Base-by-base conservation (phyloP, 106 monocot species). In the Acanthochlamys bracteata region DNA sequence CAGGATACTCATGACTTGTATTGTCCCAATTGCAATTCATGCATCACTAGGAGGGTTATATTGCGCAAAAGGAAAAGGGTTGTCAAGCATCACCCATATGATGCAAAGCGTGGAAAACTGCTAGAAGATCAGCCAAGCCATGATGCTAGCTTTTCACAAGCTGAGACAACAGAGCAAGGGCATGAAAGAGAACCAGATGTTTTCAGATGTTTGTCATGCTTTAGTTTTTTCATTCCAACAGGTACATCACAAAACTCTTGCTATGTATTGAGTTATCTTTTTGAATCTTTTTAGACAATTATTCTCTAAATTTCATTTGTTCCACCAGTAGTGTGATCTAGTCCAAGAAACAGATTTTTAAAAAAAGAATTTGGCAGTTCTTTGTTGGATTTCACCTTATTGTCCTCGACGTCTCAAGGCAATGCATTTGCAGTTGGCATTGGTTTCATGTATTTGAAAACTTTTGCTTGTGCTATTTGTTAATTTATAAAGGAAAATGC, bases 1-100 rank as follows among this genome's bases (percentile, higher is more conserved):
- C 95, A 96, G 66, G 90, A 96, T 25, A 90, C 86, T 53, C 87
- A 90, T 78, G 95, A 96, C 72, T 74, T 96, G 60, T 90, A 69
- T 55, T 96, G 90, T 60, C 95, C 95, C 23, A 88, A 90, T 66
- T 96, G 95, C 66, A 71, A 85, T 26, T 96, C 95, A 16, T 88
- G 90, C 68, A 90, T 96, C 65, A 96, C 95, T 39, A 82, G 59
- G 80, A 90, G 84, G 71, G 84, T 96, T 45, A 90, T 96, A 55
- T 69, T 96, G 59, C 81, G 84, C 16, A 96, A 96, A 75, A 86
- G 95, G 53, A 88, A 96, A 74, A 82, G 87, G 67, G 75, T 25
- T 49, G 41, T 59, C 0, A 57, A 57, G 70, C 68, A 82, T 62
- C 51, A 27, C 56, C 52, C 41, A 58, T 59, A 41, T 64, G 84